Conservation (phyloP, 352 stramenopile species). For the Phytophthora hybrid region DNA sequence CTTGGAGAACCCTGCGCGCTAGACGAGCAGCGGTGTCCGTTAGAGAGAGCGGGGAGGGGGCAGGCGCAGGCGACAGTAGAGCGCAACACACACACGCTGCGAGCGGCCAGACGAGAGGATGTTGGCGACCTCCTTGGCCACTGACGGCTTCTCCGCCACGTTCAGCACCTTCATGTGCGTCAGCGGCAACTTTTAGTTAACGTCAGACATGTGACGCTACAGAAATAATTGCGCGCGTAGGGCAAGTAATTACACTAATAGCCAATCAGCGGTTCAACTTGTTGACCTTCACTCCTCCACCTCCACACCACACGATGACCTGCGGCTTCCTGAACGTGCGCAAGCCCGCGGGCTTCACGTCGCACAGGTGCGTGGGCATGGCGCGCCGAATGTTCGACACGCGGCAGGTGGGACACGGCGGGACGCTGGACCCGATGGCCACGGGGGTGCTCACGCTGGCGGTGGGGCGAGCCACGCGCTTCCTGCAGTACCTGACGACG, state of each 20-base stretch:
- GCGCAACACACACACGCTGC: conserved; percentile 59
- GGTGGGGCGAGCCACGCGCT: conserved; percentile 82
- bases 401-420: conserved; percentile 78
- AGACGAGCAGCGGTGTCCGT: conserved; percentile 8
- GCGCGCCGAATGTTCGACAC: conserved; percentile 81
- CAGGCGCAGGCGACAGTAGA: background rate
- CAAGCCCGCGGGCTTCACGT: conserved; percentile 82
- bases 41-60: background rate
- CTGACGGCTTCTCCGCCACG: conserved; percentile 99
- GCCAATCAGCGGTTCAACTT: conserved; percentile 16
- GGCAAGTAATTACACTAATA: background rate
- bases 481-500: conserved; percentile 76
- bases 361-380: conserved; percentile 76
- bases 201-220: background rate
- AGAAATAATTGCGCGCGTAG: conserved; percentile 4
- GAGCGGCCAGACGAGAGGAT: conserved; percentile 90
- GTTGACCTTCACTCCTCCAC: conserved; percentile 19
- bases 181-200: background rate
- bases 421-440: conserved; percentile 91
- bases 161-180: conserved; percentile 92
- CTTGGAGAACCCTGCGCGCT: conserved; percentile 80
- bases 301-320: background rate
- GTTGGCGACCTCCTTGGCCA: conserved; percentile 97
- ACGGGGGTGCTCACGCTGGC: conserved; percentile 87
- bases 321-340: conserved; percentile 83